Conservation (phyloP, 163 green algal species). For the Scenedesmus sp. region DNA sequence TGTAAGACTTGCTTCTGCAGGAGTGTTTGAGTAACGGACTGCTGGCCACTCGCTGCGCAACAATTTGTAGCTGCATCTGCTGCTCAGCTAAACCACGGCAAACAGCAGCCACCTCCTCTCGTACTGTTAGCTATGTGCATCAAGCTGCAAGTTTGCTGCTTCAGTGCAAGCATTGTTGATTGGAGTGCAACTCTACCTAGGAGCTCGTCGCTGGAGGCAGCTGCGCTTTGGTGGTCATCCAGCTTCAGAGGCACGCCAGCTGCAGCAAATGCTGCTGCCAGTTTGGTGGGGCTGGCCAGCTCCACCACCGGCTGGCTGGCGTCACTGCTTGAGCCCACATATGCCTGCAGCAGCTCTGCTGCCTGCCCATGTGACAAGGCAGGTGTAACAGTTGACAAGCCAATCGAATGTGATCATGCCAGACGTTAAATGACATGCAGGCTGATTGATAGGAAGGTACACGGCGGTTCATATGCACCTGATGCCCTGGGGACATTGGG, state of each 20-base stretch:
- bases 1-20: not conserved
- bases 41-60: not conserved
- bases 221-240: slow-evolving; percentile 39
- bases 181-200: not conserved
- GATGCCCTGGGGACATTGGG: not conserved
- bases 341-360: slow-evolving; percentile 27
- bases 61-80: not conserved
- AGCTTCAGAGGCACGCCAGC: slow-evolving; percentile 54
- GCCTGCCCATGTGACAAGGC: not conserved
- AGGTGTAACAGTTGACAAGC: not conserved
- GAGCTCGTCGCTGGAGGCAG: slow-evolving; percentile 26
- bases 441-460: not conserved
- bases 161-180: not conserved
- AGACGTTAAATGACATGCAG: not conserved
- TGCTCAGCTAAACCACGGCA: not conserved
- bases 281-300: slow-evolving; percentile 50
- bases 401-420: not conserved
- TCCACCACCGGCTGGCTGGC: slow-evolving; percentile 48
- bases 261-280: slow-evolving; percentile 55
- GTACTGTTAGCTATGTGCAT: not conserved
- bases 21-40: not conserved
- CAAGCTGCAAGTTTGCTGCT: not conserved
- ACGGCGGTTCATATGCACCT: not conserved
- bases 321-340: slow-evolving; percentile 36
- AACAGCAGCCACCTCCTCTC: not conserved